Evolutionary conservation across 2,329 filamentous ascomycete species (phyloP).

Genomic region (Trichoderma simmonsii): DNA sequence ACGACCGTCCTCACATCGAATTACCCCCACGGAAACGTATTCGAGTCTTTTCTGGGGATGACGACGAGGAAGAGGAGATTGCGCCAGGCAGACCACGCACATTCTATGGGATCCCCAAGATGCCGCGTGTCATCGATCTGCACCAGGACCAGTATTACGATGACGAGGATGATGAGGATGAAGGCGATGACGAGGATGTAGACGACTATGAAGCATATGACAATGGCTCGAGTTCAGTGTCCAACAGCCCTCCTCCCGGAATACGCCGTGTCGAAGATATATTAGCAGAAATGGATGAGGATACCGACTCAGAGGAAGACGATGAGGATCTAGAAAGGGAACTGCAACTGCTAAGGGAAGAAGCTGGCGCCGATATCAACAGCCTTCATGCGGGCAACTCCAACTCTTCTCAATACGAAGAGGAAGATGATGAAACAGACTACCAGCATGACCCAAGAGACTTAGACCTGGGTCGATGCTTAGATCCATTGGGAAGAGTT

Average conservation of each 20-base stretch:
- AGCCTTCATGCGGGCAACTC: background rate
- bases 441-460: conserved; percentile 20
- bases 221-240: background rate
- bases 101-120: background rate
- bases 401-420: conserved; percentile 17
- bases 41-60: conserved; percentile 44
- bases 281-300: background rate
- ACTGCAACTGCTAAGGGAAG: background rate
- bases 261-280: background rate
- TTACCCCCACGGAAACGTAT: conserved; percentile 73
- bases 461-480: conserved; percentile 23
- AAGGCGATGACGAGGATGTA: conserved; percentile 22
- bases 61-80: conserved; percentile 35
- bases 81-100: too few species aligned
- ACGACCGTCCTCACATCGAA: conserved; percentile 61
- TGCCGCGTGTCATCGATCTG: conserved; percentile 26
- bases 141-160: conserved; percentile 5
- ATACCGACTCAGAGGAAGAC: background rate
- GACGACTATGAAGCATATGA: conserved; percentile 5
- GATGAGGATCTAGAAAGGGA: conserved; percentile 7
- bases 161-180: conserved; percentile 24
- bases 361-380: background rate
- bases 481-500: background rate
- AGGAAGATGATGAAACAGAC: conserved; percentile 21
- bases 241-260: background rate